Conservation (phyloP, 23 red algal genomes). For the Cyanidioschyzon merolae region DNA sequence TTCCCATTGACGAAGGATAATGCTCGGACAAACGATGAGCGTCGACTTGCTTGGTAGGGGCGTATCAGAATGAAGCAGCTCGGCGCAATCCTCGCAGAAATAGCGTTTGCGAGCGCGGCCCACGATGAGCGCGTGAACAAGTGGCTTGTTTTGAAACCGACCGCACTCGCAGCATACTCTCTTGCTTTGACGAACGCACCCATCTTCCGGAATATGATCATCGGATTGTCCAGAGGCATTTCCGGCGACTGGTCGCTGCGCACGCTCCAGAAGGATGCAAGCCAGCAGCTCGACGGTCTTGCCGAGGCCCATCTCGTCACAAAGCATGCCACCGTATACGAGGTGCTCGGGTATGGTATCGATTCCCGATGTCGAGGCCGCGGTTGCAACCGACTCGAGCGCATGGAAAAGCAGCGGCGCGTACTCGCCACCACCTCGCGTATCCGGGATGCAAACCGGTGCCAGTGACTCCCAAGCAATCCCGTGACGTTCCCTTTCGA, state of each 20-base stretch:
- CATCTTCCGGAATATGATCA: not conserved
- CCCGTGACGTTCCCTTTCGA: not conserved
- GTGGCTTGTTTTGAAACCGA: not conserved
- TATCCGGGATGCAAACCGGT: not conserved
- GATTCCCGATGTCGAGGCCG: not conserved
- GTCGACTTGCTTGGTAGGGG: not conserved
- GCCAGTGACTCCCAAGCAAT: not conserved
- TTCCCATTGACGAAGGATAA: not conserved
- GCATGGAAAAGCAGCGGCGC: not conserved
- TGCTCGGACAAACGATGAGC: slow-evolving; percentile 2
- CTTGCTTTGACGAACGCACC: not conserved
- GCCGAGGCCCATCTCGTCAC: slow-evolving; percentile 30
- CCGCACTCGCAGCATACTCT: not conserved
- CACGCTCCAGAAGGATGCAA: not conserved
- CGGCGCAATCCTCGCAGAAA: slow-evolving; percentile 1
- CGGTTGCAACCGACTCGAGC: not conserved
- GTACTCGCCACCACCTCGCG: not conserved
- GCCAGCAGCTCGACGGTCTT: slow-evolving; percentile 27
- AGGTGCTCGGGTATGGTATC: not conserved
- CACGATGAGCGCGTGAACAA: not conserved
- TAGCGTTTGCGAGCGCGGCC: not conserved
- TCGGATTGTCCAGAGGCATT: not conserved
- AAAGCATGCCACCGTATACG: slow-evolving; percentile 19
- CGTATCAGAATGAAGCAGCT: not conserved
- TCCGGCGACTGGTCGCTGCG: not conserved